Conservation (phyloP, 2,329 filamentous ascomycete genomes). For the Neofusicoccum cordaticola region DNA sequence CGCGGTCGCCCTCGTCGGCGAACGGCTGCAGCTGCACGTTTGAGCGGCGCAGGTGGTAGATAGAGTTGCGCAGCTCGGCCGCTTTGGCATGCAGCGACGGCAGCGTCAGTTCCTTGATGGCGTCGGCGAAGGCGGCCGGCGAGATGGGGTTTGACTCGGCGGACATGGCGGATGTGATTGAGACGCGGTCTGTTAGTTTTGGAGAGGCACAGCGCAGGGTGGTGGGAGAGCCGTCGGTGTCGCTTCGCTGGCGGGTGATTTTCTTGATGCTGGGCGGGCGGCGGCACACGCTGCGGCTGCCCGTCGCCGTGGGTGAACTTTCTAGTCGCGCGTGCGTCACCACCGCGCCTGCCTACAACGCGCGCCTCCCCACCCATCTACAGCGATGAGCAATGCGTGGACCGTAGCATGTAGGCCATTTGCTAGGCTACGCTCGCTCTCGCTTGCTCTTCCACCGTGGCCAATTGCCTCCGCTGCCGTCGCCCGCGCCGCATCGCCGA, state of each 20-base stretch:
- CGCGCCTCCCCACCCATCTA: neutral
- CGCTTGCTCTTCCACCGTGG: constrained; percentile 25
- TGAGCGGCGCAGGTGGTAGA: constrained; percentile 69
- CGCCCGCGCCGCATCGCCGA: neutral
- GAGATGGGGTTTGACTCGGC: constrained; percentile 61
- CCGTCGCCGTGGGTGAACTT: neutral
- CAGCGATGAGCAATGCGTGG: constrained; percentile 29
- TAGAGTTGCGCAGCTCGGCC: constrained; percentile 71
- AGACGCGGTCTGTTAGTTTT: neutral
- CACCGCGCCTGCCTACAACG: neutral
- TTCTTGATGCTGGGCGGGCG: constrained; percentile 1
- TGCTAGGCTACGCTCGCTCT: constrained; percentile 17
- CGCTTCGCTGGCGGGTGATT: neutral
- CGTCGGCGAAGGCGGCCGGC: constrained; percentile 62
- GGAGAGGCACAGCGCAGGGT: neutral
- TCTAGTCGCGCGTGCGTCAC: constrained; percentile 9
- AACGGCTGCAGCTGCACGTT: constrained; percentile 71
- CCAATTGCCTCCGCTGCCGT: constrained; percentile 12
- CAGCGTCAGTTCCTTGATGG: constrained; percentile 64
- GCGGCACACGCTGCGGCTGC: neutral
- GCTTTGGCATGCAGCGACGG: constrained; percentile 70
- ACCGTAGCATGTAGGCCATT: constrained; percentile 26
- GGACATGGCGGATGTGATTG: constrained; percentile 51
- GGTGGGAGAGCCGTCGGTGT: neutral
- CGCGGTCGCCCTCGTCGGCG: constrained; percentile 62